Conservation (phyloP, 139 green algal species). For the Spirogloea muscicola region DNA sequence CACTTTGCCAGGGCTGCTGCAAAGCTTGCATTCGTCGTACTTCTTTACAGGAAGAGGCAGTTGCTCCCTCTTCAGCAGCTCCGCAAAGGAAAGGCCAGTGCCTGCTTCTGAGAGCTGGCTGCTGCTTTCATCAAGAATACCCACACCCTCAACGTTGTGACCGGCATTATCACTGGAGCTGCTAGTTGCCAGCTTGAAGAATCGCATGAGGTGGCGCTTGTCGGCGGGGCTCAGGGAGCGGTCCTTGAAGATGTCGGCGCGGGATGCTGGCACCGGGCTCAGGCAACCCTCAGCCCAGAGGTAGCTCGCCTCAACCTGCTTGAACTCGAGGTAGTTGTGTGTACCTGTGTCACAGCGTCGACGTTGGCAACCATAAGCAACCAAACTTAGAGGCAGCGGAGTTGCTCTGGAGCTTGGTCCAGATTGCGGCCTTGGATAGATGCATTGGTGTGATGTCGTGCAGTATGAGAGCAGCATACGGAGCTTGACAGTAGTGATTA, state of each 20-base stretch:
- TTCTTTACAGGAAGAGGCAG: constrained; percentile 29
- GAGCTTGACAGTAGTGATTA: too few relatives aligned
- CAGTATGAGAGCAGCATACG: too few relatives aligned
- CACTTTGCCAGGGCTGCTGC: too few relatives aligned
- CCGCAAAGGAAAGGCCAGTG: constrained; percentile 1
- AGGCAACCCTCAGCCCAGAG: constrained; percentile 19
- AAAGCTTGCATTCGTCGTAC: too few relatives aligned
- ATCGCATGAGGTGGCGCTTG: constrained; percentile 73
- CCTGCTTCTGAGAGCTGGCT: constrained; percentile 22
- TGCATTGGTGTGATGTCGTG: too few relatives aligned
- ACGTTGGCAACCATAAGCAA: not conserved
- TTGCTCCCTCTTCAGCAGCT: constrained; percentile 44
- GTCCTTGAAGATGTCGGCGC: constrained; percentile 77
- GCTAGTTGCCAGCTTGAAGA: constrained; percentile 56
- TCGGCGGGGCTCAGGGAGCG: constrained; percentile 55
- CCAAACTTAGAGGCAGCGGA: not conserved
- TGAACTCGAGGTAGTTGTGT: constrained; percentile 76
- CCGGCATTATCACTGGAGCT: constrained; percentile 18
- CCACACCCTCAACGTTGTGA: not conserved
- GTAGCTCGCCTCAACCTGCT: not conserved
- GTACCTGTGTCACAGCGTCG: constrained; percentile 52
- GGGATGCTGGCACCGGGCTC: constrained; percentile 59
- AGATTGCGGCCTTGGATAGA: too few relatives aligned
- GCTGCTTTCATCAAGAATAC: not conserved
- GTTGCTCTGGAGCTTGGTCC: not conserved